Evolutionary conservation across 2,329 filamentous ascomycete species (phyloP), one percentile per base, ranked within the genome.

Genomic region (Penicillium sp.): DNA sequence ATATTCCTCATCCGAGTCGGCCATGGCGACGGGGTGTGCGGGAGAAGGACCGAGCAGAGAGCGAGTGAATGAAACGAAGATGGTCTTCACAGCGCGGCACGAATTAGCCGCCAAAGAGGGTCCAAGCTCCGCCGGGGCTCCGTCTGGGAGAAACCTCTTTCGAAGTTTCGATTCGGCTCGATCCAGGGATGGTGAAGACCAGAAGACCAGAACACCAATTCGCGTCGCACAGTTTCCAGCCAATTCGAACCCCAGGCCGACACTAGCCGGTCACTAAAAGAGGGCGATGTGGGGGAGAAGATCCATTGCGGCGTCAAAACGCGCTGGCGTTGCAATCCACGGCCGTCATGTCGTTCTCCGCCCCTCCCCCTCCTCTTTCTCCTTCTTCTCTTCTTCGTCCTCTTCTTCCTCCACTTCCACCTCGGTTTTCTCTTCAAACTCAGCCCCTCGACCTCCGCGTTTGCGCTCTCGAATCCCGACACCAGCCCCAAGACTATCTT

Each of bases 1-100:
- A 70, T 83, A 79, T 74, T 83, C 79, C 70, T 83, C 79, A 63
- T 82, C 81, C 35, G 79, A 81, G 66, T 80, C 79, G 31, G 79
- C 77, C 79, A 78, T 78, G 27, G 43, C 60, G 36, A 47, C 53
- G 9, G 39, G 6, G 19, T n/a, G 16, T 27, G 24, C 36, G 24
- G 33, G 19, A 50, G 40, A 35, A 51, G 44, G 24, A 76, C 76
- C 35, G 37, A 59, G n/a, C 51, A 58, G 24, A 5, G 35, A 52
- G 22, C 14, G 33, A 33, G 37, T 50, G 22, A 37, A 58, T 33
- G 40, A 39, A 50, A 40, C 37, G 56, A 39, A 62, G 59, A 46
- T 47, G 56, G 56, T n/a, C 46, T 52, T 36, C 36, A 41, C 50
- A 37, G 52, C 54, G 40, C 46, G 36, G 54, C 50, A 56, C 36